These are phyloP conservation scores for Leptosphaerulina australis DNA, from an alignment of 2,329 filamentous ascomycete genomes.

Conservation along the genomic window DNA sequence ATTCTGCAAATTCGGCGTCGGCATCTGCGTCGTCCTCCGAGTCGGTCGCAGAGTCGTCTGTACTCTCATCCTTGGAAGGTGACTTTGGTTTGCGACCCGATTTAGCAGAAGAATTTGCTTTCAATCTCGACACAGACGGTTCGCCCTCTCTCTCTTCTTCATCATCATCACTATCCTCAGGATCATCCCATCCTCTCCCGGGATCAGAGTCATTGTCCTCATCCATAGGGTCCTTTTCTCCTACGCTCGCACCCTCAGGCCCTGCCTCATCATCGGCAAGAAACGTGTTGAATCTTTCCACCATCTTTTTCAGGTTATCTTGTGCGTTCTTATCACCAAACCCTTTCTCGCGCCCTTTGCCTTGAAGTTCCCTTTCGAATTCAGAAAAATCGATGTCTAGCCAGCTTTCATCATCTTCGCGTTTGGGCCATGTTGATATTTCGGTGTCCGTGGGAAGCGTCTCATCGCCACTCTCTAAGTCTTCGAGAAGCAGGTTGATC, in stretches of 20 bases:
- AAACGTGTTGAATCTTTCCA: slow-evolving; percentile 91
- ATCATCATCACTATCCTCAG: slow-evolving; percentile 53
- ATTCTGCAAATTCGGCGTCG: slow-evolving; percentile 70
- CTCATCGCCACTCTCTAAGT: slow-evolving; percentile 74
- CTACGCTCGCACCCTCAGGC: slow-evolving; percentile 74
- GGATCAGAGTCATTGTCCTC: slow-evolving; percentile 62
- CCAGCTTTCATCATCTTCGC: slow-evolving; percentile 88
- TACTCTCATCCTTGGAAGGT: slow-evolving; percentile 52
- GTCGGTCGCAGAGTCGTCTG: slow-evolving; percentile 53
- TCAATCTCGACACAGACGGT: not conserved
- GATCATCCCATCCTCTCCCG: slow-evolving; percentile 51
- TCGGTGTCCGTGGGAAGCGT: slow-evolving; percentile 73
- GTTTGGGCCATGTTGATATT: slow-evolving; percentile 71
- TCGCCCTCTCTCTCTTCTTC: slow-evolving; percentile 20
- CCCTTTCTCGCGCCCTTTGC: slow-evolving; percentile 46
- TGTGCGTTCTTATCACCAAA: slow-evolving; percentile 72
- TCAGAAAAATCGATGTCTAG: slow-evolving; percentile 89
- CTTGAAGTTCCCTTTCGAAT: slow-evolving; percentile 79
- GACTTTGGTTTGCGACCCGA: slow-evolving; percentile 63
- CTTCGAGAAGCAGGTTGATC: slow-evolving; percentile 75
- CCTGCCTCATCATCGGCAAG: slow-evolving; percentile 84
- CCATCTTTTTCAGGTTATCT: slow-evolving; percentile 84
- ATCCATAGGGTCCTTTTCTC: slow-evolving; percentile 67
- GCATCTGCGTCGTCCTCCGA: slow-evolving; percentile 70
- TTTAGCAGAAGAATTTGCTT: slow-evolving; percentile 62